phyloP scores from a whole-genome alignment of 805 yeast genomes.

The Isabelozyma gotoi region DNA sequence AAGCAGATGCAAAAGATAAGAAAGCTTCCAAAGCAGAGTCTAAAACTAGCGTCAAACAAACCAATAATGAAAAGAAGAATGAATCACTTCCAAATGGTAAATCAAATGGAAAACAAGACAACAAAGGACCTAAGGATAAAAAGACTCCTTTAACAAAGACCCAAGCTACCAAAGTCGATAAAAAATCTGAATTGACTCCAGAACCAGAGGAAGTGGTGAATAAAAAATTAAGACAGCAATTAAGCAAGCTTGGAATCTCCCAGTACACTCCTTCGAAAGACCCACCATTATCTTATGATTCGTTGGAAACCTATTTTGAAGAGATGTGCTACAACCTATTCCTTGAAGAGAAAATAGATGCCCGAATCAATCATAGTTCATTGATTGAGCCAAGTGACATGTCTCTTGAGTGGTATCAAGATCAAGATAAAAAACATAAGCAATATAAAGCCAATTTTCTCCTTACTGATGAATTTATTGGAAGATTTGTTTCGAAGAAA shows the following conservation, averaged over 20 bases:
- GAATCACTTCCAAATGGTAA: too few species aligned
- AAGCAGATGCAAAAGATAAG: neutral
- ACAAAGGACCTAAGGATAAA: slow-evolving; percentile 1
- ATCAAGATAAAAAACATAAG: slow-evolving; percentile 40
- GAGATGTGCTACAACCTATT: slow-evolving; percentile 63
- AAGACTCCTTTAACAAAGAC: too few species aligned
- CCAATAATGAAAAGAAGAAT: too few species aligned
- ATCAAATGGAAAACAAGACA: too few species aligned
- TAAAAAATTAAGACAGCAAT: slow-evolving; percentile 1
- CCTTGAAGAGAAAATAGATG: slow-evolving; percentile 53
- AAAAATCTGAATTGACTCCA: neutral
- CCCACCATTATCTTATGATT: slow-evolving; percentile 49
- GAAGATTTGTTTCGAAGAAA: slow-evolving; percentile 48
- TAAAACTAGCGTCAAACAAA: too few species aligned
- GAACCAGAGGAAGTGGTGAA: slow-evolving; percentile 2
- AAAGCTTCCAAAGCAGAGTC: neutral
- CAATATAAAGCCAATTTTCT: slow-evolving; percentile 44
- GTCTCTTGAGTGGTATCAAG: slow-evolving; percentile 51
- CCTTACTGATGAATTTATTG: slow-evolving; percentile 48
- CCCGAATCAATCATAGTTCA: slow-evolving; percentile 42
- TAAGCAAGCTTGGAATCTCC: slow-evolving; percentile 17
- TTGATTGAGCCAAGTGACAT: slow-evolving; percentile 39
- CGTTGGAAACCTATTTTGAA: slow-evolving; percentile 51
- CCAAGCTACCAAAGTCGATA: neutral
- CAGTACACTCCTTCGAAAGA: slow-evolving; percentile 31